Evolutionary conservation across 805 yeast species (phyloP).

Genomic region (Kluyveromyces wickerhamii): DNA sequence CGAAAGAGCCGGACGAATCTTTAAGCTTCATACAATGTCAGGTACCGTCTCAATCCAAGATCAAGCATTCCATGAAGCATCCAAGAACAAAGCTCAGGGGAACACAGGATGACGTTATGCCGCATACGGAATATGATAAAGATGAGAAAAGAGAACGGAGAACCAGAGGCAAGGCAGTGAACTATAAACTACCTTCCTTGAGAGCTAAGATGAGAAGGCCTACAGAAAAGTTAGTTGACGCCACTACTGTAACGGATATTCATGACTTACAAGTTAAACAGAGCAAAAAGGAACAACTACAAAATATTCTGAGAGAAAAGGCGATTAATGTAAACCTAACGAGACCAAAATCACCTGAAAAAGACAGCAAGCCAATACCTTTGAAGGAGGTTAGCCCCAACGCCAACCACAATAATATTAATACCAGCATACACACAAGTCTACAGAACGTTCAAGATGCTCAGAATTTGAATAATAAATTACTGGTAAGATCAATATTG

Average conservation of each 20-base stretch:
- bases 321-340: slow-evolving; percentile 3
- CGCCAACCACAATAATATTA: no score
- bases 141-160: slow-evolving; percentile 34
- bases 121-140: slow-evolving; percentile 21
- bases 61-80: slow-evolving; percentile 27
- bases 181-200: slow-evolving; percentile 61
- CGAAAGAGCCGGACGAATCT: slow-evolving; percentile 1
- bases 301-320: slow-evolving; percentile 5
- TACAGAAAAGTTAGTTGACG: slow-evolving; percentile 51
- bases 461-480: no score
- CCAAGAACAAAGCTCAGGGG: slow-evolving; percentile 25
- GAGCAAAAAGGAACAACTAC: slow-evolving; percentile 5
- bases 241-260: slow-evolving; percentile 37
- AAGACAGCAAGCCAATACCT: no score
- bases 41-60: slow-evolving; percentile 18
- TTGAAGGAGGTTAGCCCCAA: no score
- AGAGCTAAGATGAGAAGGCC: slow-evolving; percentile 64
- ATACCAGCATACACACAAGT: no score
- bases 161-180: slow-evolving; percentile 49
- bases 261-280: slow-evolving; percentile 27
- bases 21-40: slow-evolving; percentile 9
- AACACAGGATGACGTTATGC: slow-evolving; percentile 34
- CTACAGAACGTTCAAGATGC: no score
- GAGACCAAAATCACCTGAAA: neutral
- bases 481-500: no score